Conservation (phyloP, 1,284 basidiomycete species). For the Tylopilus sp. region DNA sequence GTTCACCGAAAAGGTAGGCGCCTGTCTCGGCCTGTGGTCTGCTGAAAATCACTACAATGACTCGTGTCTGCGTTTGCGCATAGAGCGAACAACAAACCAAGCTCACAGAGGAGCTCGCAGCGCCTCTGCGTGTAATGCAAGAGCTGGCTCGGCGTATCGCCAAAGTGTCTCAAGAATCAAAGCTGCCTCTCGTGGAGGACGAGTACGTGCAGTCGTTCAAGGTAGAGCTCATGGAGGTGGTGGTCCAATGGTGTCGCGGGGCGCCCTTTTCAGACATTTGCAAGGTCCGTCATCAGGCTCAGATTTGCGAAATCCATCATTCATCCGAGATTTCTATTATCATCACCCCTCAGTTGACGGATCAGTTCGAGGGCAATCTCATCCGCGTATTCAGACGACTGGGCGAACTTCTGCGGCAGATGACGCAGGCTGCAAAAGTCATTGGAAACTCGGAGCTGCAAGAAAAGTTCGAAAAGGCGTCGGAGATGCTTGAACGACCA, state of each 20-base stretch:
- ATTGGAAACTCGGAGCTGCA: conserved; percentile 93
- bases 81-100: conserved; percentile 87
- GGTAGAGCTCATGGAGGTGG: conserved; percentile 97
- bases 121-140: conserved; percentile 91
- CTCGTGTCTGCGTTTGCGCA: not conserved
- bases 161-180: conserved; percentile 91
- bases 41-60: no score
- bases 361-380: conserved; percentile 93
- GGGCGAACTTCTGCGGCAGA: conserved; percentile 93
- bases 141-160: conserved; percentile 94
- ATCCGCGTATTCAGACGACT: conserved; percentile 93
- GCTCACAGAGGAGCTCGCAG: conserved; percentile 89
- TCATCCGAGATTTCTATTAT: not conserved
- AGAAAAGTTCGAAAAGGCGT: conserved; percentile 85
- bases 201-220: conserved; percentile 97
- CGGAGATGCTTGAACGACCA: conserved; percentile 86
- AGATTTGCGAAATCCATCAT: not conserved
- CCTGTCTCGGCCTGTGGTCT: not conserved
- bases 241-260: conserved; percentile 96
- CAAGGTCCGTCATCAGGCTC: conserved; percentile 58
- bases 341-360: conserved; percentile 64
- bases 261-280: conserved; percentile 96
- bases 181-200: conserved; percentile 85
- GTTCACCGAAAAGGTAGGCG: conserved; percentile 89
- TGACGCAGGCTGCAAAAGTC: conserved; percentile 92